These are phyloP conservation scores for Nematocida homosporus DNA, from an alignment of 371 early-diverging fungal genomes.

Conservation along the genomic window DNA sequence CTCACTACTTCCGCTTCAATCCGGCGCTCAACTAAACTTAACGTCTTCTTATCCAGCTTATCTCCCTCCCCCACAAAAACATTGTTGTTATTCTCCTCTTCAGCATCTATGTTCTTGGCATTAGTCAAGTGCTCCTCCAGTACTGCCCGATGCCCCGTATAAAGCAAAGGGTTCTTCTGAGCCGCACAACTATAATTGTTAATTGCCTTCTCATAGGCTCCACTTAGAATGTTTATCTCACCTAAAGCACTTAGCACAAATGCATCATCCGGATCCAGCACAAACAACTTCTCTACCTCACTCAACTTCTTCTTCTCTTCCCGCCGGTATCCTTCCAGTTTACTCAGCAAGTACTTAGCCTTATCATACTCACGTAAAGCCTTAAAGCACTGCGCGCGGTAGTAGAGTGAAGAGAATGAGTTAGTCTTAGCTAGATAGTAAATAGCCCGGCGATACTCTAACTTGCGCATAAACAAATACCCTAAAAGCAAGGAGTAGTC, in stretches of 20 bases:
- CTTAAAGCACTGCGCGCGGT: conserved; percentile 61
- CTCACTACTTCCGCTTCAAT: not conserved
- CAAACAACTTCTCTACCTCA: conserved; percentile 47
- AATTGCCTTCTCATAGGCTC: conserved; percentile 47
- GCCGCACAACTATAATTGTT: not conserved
- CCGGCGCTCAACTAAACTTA: not conserved
- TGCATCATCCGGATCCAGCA: conserved; percentile 56
- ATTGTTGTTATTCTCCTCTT: conserved; percentile 24
- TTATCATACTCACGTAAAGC: conserved; percentile 60
- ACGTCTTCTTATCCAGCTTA: not conserved
- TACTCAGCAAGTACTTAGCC: conserved; percentile 45
- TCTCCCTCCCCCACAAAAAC: no score
- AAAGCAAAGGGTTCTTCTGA: not conserved
- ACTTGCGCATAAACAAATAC: conserved; percentile 61
- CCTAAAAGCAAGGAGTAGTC: conserved; percentile 16
- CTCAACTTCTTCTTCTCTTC: conserved; percentile 17
- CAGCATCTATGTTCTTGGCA: conserved; percentile 1
- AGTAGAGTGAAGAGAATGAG: conserved; percentile 62
- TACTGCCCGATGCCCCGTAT: conserved; percentile 27
- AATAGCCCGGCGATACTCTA: conserved; percentile 61
- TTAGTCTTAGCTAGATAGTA: conserved; percentile 37
- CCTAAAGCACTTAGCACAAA: conserved; percentile 59
- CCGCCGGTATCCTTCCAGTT: conserved; percentile 26
- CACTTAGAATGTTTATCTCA: conserved; percentile 51
- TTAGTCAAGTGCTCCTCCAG: conserved; percentile 15